Evolutionary conservation across 768 basidiomycete species (phyloP), one percentile per base, ranked within the genome.

Genomic region (Lenzites betulinus): DNA sequence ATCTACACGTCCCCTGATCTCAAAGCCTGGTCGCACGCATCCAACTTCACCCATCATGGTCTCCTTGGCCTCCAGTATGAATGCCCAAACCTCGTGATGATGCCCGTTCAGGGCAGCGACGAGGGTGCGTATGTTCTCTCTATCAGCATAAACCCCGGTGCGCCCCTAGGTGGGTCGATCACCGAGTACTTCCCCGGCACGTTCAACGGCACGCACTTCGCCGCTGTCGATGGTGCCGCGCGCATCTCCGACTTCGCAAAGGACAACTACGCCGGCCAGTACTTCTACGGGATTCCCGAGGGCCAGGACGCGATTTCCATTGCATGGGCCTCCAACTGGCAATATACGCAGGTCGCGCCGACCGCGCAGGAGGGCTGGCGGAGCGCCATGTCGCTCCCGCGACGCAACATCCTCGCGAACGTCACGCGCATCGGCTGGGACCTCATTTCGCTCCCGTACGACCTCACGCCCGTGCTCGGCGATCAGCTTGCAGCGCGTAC

Each of bases 221-320:
- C 47, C 18, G 42, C 55, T 6, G 15, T 58, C 38, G 56, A 53
- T 39, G 28, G 30, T 30, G 51, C 56, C 26, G 39, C 55, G n/a
- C 60, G 60, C 25, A 30, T 54, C 22, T 26, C 56, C 20, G 61
- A 62, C 61, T 62, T 62, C 43, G 61, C 56, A 2, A 49, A 62
- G 47, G 61, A 62, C 56, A 62, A 62, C 61, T 62, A 62, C 46
- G 61, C 61, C 9, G 55, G 55, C 11, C 61, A 62, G 56, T 58
- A 58, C 47, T 57, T 62, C 51, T 58, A 47, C 46, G 61, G 46
- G 51, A 58, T 46, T 33, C 55, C 54, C n/a, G 51, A 51, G 33
- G 51, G 52, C 55, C 35, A 42, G 15, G 56, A 52, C 51, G 38
- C 50, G 16, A 8, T 62, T 26, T 62, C 54, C 25, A 58, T 62